phyloP scores from a whole-genome alignment of 73 alveolate species.

The Breviolum minutum region DNA sequence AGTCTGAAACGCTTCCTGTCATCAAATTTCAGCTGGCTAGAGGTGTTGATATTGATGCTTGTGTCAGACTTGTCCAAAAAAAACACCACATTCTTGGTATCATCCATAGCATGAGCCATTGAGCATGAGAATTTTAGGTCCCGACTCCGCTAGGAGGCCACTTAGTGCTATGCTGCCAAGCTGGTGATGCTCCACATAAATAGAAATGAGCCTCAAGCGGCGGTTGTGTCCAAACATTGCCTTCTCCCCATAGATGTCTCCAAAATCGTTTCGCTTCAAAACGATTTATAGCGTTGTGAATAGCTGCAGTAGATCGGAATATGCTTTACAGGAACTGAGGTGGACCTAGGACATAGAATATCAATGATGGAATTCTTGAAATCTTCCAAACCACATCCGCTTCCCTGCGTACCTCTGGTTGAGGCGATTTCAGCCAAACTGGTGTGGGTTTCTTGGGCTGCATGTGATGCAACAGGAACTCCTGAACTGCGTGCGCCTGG shows the following conservation, averaged over 20 bases:
- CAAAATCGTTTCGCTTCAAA: neutral
- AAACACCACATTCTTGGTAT: neutral
- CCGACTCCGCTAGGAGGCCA: constrained; percentile 42
- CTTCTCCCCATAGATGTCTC: neutral
- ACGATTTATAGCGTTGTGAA: too few relatives aligned
- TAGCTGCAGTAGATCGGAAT: too few relatives aligned
- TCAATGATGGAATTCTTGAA: too few relatives aligned
- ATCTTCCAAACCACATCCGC: too few relatives aligned
- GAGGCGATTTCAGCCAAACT: constrained; percentile 28
- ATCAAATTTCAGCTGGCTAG: neutral
- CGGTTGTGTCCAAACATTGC: neutral
- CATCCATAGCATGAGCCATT: neutral
- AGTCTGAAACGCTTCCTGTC: too few relatives aligned
- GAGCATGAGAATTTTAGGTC: neutral
- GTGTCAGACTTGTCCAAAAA: too few relatives aligned
- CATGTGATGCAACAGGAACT: constrained; percentile 62
- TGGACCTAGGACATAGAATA: too few relatives aligned
- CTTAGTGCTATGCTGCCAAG: constrained; percentile 87
- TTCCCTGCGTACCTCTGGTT: constrained; percentile 21
- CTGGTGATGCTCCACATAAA: constrained; percentile 54
- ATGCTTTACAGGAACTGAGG: too few relatives aligned
- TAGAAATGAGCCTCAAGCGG: constrained; percentile 59
- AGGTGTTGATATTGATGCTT: neutral
- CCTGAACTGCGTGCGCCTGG: constrained; percentile 72
- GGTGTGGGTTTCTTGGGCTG: constrained; percentile 21